Conservation (phyloP, 2,329 filamentous ascomycete genomes). For the Dactylonectria estremocensis region DNA sequence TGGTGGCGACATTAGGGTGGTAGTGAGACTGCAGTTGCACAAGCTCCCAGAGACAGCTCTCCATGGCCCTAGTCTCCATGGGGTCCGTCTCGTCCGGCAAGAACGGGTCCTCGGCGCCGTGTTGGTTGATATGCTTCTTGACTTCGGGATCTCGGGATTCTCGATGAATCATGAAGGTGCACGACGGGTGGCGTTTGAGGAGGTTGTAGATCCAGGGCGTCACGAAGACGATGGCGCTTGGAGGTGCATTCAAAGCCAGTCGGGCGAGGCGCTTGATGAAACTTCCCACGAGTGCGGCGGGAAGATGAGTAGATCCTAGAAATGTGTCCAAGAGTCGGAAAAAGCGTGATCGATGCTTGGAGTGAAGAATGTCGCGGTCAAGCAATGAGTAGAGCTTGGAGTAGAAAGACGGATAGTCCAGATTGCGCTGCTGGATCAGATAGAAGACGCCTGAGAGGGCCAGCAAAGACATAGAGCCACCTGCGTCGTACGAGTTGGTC, state of each 20-base stretch:
- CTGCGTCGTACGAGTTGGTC: slow-evolving; percentile 91
- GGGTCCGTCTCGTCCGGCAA: slow-evolving; percentile 83
- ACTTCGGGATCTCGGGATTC: slow-evolving; percentile 72
- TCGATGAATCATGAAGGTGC: slow-evolving; percentile 97
- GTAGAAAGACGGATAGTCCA: slow-evolving; percentile 97
- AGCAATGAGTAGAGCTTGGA: slow-evolving; percentile 93
- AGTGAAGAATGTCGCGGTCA: slow-evolving; percentile 89
- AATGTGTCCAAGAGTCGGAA: slow-evolving; percentile 94
- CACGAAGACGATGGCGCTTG: slow-evolving; percentile 88
- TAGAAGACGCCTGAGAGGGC: slow-evolving; percentile 96
- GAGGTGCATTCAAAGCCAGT: slow-evolving; percentile 88
- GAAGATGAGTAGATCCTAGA: slow-evolving; percentile 91
- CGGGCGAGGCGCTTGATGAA: slow-evolving; percentile 96
- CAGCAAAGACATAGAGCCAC: slow-evolving; percentile 88
- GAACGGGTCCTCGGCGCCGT: slow-evolving; percentile 81
- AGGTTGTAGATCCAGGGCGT: slow-evolving; percentile 97
- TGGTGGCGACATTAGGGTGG: slow-evolving; percentile 95
- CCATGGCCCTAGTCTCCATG: slow-evolving; percentile 87
- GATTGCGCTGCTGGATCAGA: slow-evolving; percentile 91
- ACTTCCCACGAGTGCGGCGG: slow-evolving; percentile 90
- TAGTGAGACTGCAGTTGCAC: slow-evolving; percentile 93
- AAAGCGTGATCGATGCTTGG: slow-evolving; percentile 93
- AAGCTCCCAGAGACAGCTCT: slow-evolving; percentile 96
- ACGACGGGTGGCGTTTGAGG: slow-evolving; percentile 88
- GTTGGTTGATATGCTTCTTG: slow-evolving; percentile 72